phyloP scores from a whole-genome alignment of 345 rosid genomes.

The Hevea brasiliensis region DNA sequence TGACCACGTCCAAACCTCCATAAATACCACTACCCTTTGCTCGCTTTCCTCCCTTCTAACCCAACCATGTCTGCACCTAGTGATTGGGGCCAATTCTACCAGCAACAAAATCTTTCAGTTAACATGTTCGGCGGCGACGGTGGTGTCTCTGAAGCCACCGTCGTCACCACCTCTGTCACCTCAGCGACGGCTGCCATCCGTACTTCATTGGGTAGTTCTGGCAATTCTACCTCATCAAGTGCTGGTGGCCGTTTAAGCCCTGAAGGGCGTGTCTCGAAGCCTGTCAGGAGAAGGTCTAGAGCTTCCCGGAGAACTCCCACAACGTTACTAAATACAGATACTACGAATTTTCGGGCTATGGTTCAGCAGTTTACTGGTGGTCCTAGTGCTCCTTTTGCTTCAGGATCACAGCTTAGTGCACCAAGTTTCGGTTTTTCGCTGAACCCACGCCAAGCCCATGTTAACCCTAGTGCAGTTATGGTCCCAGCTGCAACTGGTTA shows the following conservation, averaged over 20 bases:
- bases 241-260: conserved; percentile 47
- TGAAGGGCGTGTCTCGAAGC: conserved; percentile 79
- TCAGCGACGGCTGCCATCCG: not conserved
- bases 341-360: conserved; percentile 89
- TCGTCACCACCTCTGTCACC: conserved; percentile 26
- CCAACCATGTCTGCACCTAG: conserved; percentile 58
- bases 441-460: conserved; percentile 26
- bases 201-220: not conserved
- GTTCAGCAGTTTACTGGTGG: conserved; percentile 96
- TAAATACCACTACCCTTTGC: conserved; percentile 24
- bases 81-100: conserved; percentile 72
- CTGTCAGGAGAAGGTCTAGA: conserved; percentile 74
- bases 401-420: conserved; percentile 30
- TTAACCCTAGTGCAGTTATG: conserved; percentile 19
- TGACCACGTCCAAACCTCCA: conserved; percentile 41
- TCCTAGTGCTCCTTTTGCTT: conserved; percentile 58
- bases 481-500: conserved; percentile 19
- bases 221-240: conserved; percentile 9
- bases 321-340: conserved; percentile 84
- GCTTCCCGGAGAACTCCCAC: conserved; percentile 97
- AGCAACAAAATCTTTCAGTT: conserved; percentile 40
- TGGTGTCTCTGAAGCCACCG: conserved; percentile 31
- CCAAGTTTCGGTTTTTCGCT: conserved; percentile 22
- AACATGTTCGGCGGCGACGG: conserved; percentile 6
- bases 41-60: conserved; percentile 24